Base-by-base conservation (phyloP, 495 filamentous ascomycete genomes). In the Pyronema domesticum region DNA sequence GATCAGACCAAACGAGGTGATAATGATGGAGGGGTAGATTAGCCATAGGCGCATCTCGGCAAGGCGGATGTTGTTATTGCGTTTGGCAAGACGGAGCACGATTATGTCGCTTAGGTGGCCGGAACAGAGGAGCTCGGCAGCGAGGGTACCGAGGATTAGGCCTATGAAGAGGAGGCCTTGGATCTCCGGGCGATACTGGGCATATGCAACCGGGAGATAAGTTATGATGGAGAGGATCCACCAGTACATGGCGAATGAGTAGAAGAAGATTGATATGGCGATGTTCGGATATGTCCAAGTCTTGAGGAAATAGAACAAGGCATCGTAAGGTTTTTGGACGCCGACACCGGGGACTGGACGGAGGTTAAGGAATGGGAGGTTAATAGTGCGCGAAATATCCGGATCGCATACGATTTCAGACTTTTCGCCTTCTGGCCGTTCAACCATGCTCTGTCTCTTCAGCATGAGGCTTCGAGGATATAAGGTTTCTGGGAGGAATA, bases 41-140 rank as follows among this genome's bases (percentile, higher is more conserved):
- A 80, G 55, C 79, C 76, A 80, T 30, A 81, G 58, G 30, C 79
- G 64, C 75, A 77, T 77, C 67, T 82, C 79, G 0, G 79, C 65
- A 15, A 72, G 64, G 6, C 75, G 64, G 5, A 73, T 57, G 34
- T 68, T 68, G 13, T 65, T 64, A 57, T 78, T 76, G 46, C 59
- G 64, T 55, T 70, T 72, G 0, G 75, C 71, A 39, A 79, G 53
- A 18, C 58, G 60, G n/a, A 67, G 37, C 7, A 79, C 68, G 37
- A 81, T 70, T 17, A 49, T 60, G 57, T 81, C 78, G 54, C 76
- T 75, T 43, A 80, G 55, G 6, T 65, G 40, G 6, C 78, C 78
- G 0, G 78, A 81, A 53, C 61, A 78, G 49, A 72, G 68, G 0
- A 80, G 46, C 49, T 81, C 77, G 0, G 72, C 74, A 33, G 77